Evolutionary conservation across 2,329 filamentous ascomycete species (phyloP).

Genomic region (Fusarium sp.): DNA sequence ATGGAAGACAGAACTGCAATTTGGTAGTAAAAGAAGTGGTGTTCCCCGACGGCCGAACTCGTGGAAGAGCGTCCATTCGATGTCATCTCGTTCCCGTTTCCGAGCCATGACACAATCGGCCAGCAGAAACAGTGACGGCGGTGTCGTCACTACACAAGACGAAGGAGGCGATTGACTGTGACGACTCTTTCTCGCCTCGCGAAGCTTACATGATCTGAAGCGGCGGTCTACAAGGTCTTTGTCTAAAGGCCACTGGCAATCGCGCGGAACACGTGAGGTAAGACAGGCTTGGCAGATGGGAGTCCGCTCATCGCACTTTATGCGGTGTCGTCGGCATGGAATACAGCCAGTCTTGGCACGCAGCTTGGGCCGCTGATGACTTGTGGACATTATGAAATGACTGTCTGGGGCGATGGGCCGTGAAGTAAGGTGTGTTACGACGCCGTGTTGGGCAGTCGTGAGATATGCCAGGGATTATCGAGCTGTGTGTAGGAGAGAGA

Average conservation of each 20-base stretch:
- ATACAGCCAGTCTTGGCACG: neutral
- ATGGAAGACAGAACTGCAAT: neutral
- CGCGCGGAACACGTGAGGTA: neutral
- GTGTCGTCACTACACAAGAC: no score
- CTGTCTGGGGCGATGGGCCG: no score
- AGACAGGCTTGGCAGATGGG: neutral
- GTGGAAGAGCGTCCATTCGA: neutral
- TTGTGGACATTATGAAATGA: neutral
- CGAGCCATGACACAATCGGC: neutral
- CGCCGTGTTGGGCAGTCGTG: neutral
- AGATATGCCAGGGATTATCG: neutral
- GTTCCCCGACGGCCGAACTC: neutral
- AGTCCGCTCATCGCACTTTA: neutral
- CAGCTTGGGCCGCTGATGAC: neutral
- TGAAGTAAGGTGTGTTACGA: rapidly evolving
- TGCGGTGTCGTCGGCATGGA: neutral
- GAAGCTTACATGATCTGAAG: neutral
- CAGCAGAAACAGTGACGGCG: neutral
- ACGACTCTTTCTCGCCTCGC: rapidly evolving
- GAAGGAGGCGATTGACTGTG: neutral
- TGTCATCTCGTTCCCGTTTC: neutral
- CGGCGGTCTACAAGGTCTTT: neutral
- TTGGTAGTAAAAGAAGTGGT: neutral
- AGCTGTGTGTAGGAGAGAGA: neutral
- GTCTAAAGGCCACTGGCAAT: neutral